Evolutionary conservation across 2,329 filamentous ascomycete genomes (phyloP), one percentile per base, ranked within the genome.

Genomic region (Hymenoscyphus repandus): DNA sequence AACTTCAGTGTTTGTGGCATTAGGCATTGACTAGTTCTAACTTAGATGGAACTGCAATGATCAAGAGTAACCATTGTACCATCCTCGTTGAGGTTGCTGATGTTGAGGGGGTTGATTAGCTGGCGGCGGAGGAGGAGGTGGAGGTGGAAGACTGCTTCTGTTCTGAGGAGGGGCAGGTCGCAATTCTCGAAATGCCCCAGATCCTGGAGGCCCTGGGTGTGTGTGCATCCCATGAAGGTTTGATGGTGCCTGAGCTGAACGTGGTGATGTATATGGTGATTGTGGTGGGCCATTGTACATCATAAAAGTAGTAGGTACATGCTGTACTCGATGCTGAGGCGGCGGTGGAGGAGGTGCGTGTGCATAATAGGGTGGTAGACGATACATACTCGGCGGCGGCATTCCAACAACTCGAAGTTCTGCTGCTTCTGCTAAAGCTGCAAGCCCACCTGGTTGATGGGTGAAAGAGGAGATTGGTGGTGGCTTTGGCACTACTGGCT

Each of bases 121-220:
- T 18, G 42, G 17, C 31, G 32, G 20, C 6, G 27, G 15, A 34
- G 42, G 32, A 22, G 22, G 22, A 27, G 7, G 45, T 32, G 17
- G 41, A 18, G 47, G 50, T 7, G 42, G 47, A 5, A 50, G 7
- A 42, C 20, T 34, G 18, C 22, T 46, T 46, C 43, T 43, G 40
- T 50, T 55, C 31, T 52, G 49, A 27, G 56, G 54, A 39, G 54
- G 56, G 13, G 58, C 54, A 31, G 58, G 58, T 44, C 54, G 44
- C 1, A 60, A 39, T 22, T 57, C 52, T 12, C 58, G 41, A 18
- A 50, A 55, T 34, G 43, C 17, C 12, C 47, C 45, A 13, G 47
- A 30, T 36, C 48, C 38, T 31, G 50, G 15, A 44, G 42, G 44
- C 27, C 34, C 30, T 37, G 32, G 44, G 18, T 36, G 45, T 12